Evolutionary conservation across 345 rosid species (phyloP).

Genomic region (Camelina neglecta): DNA sequence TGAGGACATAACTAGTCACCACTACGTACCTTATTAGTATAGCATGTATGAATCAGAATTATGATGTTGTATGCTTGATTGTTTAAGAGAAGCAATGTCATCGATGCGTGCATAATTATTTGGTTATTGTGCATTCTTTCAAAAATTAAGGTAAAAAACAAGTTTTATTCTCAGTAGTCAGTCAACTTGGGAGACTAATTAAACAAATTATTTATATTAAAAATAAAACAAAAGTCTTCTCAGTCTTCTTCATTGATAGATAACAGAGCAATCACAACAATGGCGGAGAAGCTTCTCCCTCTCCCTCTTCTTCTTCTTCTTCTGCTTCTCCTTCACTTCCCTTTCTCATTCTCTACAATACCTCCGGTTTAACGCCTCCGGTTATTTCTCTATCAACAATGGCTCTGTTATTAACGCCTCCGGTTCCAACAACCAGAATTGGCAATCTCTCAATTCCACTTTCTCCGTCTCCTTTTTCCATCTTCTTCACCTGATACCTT

Average conservation of each 20-base stretch:
- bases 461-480: conserved; percentile 58
- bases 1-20: too few relatives aligned
- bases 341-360: conserved; percentile 37
- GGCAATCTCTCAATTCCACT: conserved; percentile 51
- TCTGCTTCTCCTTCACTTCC: conserved; percentile 13
- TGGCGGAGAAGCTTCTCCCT: conserved; percentile 33
- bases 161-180: too few relatives aligned
- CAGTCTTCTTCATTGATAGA: conserved; percentile 11
- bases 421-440: conserved; percentile 42
- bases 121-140: too few relatives aligned
- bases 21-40: too few relatives aligned
- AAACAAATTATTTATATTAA: neutral
- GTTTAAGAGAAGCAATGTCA: too few relatives aligned
- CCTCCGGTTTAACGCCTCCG: too few relatives aligned
- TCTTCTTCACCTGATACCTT: conserved; percentile 45
- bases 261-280: conserved; percentile 19
- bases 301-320: conserved; percentile 13
- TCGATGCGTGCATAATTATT: too few relatives aligned
- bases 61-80: too few relatives aligned
- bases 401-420: conserved; percentile 59
- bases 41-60: too few relatives aligned
- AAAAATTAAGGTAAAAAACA: too few relatives aligned
- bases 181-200: neutral
- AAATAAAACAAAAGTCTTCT: neutral
- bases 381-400: too few relatives aligned